Evolutionary conservation across 495 filamentous ascomycete species (phyloP), one percentile per base, ranked within the genome.

Genomic region (Talaromyces proteolyticus): DNA sequence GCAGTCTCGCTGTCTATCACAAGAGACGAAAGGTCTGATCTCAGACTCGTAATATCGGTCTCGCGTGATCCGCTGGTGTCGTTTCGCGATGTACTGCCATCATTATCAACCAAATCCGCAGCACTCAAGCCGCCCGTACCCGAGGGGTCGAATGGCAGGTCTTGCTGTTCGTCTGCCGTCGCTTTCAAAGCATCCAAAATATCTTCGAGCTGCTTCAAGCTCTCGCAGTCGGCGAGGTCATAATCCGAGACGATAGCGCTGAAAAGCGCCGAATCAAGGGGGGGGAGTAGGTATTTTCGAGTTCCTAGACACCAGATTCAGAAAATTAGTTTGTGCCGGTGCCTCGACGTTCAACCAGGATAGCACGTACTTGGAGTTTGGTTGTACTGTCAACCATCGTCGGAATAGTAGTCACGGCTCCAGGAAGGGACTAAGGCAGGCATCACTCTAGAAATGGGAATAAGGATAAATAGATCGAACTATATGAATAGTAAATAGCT

Each of bases 121-220:
- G 62, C 43, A 21, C 56, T 59, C 21, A 56, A 24, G 5, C 71
- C 73, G 37, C 81, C 77, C 26, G 80, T 81, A 2, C 87, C 89
- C 10, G 86, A 90, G 0, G 89, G 81, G 51, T 95, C 89, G 59
- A 94, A 94, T 0, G 79, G 82, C 0, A 81, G 77, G 14, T 76
- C 70, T 55, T 89, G 83, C 53, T 92, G 85, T 18, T 75, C 72
- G 18, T 71, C 54, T 0, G 86, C 88, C 29, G 70, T 66, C 8
- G 76, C 65, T 41, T 82, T 84, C 6, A 95, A 62, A 1, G 63
- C 44, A 18, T 83, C 66, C 1, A 95, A 69, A 1, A 72, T 71
- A 12, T 72, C 53, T 7, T 78, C 72, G 14, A 81, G 74, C n/a
- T 68, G 58, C 10, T 68, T 50, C 11, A 90, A 63, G n/a, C 77